A percentile compares a stretch with the other conserved stretches of the same genome.
phyloP scores from a whole-genome alignment of 805 yeast species.

The Starmera caribaea region DNA sequence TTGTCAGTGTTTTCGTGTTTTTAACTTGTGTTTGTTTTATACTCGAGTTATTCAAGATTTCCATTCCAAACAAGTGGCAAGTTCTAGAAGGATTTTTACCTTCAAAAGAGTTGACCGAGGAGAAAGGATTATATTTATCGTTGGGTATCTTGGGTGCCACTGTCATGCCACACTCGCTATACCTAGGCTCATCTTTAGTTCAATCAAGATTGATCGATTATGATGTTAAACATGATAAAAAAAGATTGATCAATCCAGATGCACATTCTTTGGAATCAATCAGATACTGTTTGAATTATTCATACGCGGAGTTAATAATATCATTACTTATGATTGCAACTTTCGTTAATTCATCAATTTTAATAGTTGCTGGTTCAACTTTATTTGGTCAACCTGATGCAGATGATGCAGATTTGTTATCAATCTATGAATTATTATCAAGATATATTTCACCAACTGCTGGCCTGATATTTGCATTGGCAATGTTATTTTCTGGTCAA shows the following conservation, averaged over 20 bases:
- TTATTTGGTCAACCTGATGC: constrained; percentile 54
- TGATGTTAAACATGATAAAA: constrained; percentile 48
- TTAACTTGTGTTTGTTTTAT: constrained; percentile 72
- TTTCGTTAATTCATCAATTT: constrained; percentile 85
- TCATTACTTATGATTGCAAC: constrained; percentile 81
- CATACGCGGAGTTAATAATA: constrained; percentile 74
- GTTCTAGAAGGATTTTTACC: constrained; percentile 69
- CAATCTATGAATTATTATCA: constrained; percentile 65
- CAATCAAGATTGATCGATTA: constrained; percentile 75
- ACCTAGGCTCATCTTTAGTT: constrained; percentile 78
- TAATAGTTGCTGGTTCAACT: constrained; percentile 88
- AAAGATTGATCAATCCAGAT: constrained; percentile 28
- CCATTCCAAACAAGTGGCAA: constrained; percentile 39
- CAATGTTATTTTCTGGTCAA: constrained; percentile 85
- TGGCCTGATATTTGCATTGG: constrained; percentile 81
- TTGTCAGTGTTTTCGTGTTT: constrained; percentile 62
- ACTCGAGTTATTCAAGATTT: constrained; percentile 52
- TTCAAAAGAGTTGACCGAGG: constrained; percentile 43
- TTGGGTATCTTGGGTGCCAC: constrained; percentile 89
- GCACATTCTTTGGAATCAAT: constrained; percentile 77
- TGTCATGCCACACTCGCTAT: constrained; percentile 88
- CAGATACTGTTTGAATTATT: constrained; percentile 65
- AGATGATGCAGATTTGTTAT: constrained; percentile 71
- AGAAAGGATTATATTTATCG: constrained; percentile 63
- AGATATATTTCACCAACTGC: constrained; percentile 75